Base-by-base conservation (phyloP, 768 basidiomycete genomes). In the Fomitopsis serialis region DNA sequence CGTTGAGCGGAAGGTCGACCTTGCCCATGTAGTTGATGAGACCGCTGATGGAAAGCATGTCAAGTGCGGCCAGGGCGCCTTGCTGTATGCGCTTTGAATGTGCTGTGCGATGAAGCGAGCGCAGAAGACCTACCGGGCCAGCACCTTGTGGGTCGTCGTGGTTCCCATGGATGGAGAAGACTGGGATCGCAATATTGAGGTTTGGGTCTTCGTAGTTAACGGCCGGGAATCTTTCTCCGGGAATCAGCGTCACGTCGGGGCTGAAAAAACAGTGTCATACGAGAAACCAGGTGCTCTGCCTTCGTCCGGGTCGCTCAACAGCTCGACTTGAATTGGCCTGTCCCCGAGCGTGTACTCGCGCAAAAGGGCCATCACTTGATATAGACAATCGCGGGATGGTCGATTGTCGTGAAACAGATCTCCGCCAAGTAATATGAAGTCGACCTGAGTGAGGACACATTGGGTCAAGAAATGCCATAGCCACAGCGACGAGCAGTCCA, bases 121-220 rank as follows among this genome's bases (percentile, higher is more conserved):
- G 2, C 42, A 10, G 11, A 11, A 21, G 11, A 71, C 90, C 56
- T 62, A 93, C 94, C 9, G 89, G 78, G 2, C 95, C 94, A 21
- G 93, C 87, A 19, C 97, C 97, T 71, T 98, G 97, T 32, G 97
- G 97, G 63, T 99, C 97, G 64, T 99, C 97, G 69, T 99, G 97
- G 65, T 99, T 99, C 42, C 97, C 97, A 63, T 99, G 97, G 48
- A 99, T 98, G 0, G 96, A 98, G 71, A 99, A 99, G 25, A 98
- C 89, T 2, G 97, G 97, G n/a, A 97, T 92, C 3, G 82, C 84
- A 48, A 99, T 79, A 66, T 99, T 99, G 53, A 98, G 76, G 66
- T 99, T 98, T 1, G 87, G 83, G 62, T 99, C 96, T 68, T 99
- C 94, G 64, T 98, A 98, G 68, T 99, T 98, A 58, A 99, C 74